Evolutionary conservation across 2,329 filamentous ascomycete species (phyloP).

Genomic region (Ceratocystis alfenasii): DNA sequence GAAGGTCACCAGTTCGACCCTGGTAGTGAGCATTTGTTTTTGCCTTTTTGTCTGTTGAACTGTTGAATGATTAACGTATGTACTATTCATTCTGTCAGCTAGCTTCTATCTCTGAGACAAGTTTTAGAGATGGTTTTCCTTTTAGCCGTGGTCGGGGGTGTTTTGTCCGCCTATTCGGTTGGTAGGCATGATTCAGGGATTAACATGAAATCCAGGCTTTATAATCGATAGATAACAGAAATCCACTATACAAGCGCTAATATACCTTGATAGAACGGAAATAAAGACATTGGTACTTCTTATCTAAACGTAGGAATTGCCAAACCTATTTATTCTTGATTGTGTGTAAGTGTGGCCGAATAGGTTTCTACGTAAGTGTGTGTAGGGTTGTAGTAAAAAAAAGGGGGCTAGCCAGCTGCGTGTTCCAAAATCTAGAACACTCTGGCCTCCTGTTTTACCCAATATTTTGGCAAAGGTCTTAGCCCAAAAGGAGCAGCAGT

Average conservation of each 20-base stretch:
- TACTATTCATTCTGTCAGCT: background rate
- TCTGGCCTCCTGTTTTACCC: background rate
- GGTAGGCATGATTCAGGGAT: background rate
- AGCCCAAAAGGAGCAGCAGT: no score
- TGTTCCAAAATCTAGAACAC: background rate
- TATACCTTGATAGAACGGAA: background rate
- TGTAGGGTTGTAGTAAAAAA: background rate
- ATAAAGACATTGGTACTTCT: background rate
- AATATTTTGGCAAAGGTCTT: no score
- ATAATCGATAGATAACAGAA: no score
- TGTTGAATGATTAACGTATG: no score
- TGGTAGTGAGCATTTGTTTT: conserved; percentile 20
- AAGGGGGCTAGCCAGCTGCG: background rate
- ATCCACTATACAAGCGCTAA: background rate
- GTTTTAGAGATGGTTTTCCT: background rate
- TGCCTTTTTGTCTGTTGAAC: no score
- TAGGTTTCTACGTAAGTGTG: background rate
- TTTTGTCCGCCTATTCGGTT: background rate
- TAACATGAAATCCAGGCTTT: background rate
- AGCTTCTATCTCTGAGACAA: background rate
- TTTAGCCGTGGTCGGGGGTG: background rate
- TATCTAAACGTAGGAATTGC: background rate
- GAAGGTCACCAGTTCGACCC: conserved; percentile 21
- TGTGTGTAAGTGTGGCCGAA: background rate
- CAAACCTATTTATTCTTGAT: no score